phyloP scores from a whole-genome alignment of 2,329 filamentous ascomycete genomes.

The Aspergillus ruber region DNA sequence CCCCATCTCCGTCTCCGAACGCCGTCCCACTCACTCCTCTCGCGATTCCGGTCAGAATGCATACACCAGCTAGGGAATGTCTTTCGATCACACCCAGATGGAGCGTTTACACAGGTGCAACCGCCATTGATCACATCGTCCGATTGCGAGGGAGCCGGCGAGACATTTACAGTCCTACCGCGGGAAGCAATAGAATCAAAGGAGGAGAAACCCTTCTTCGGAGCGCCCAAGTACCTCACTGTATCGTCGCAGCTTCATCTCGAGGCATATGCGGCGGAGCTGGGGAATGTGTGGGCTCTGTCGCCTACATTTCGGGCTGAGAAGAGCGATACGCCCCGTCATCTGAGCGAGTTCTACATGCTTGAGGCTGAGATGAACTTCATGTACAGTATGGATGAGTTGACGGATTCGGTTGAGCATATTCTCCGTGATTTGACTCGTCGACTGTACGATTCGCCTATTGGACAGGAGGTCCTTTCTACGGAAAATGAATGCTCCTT shows the following conservation, averaged over 20 bases:
- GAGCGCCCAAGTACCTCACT: slow-evolving; percentile 82
- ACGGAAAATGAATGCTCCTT: slow-evolving; percentile 41
- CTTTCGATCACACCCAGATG: slow-evolving; percentile 58
- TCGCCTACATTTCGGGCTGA: slow-evolving; percentile 93
- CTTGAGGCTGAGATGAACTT: slow-evolving; percentile 87
- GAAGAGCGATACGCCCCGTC: slow-evolving; percentile 83
- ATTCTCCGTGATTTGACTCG: slow-evolving; percentile 59
- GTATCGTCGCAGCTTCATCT: slow-evolving; percentile 93
- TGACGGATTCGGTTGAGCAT: slow-evolving; percentile 76
- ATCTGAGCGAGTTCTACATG: slow-evolving; percentile 98
- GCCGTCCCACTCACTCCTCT: slow-evolving; percentile 70
- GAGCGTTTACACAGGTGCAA: slow-evolving; percentile 64
- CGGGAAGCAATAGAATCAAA: slow-evolving; percentile 24
- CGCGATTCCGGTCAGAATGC: slow-evolving; percentile 76
- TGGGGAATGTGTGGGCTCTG: slow-evolving; percentile 88
- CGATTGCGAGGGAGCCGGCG: slow-evolving; percentile 92
- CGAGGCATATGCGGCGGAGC: slow-evolving; percentile 80
- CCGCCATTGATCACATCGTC: slow-evolving; percentile 93
- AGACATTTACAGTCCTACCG: slow-evolving; percentile 71
- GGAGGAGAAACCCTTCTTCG: slow-evolving; percentile 62
- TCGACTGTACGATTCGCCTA: slow-evolving; percentile 43
- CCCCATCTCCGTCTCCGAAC: slow-evolving; percentile 81
- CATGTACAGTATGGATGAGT: slow-evolving; percentile 57
- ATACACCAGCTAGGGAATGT: slow-evolving; percentile 67
- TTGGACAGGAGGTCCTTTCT: slow-evolving; percentile 52